phyloP scores from a whole-genome alignment of 2,329 filamentous ascomycete species.

The Blastomyces gilchristii region DNA sequence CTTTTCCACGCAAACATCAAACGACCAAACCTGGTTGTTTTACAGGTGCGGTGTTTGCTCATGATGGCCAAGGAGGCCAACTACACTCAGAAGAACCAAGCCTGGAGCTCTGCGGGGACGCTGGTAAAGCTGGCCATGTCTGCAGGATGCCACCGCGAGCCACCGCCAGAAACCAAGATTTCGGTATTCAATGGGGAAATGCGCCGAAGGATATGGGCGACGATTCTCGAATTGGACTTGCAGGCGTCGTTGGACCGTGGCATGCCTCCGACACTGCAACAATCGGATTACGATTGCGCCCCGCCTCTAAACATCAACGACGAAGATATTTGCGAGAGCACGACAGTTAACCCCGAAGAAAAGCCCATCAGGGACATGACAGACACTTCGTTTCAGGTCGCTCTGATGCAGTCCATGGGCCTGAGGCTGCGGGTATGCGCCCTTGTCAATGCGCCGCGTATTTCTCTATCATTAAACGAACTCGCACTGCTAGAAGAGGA shows the following conservation, averaged over 20 bases:
- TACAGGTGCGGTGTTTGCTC: constrained; percentile 44
- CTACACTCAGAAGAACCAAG: constrained; percentile 44
- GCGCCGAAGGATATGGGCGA: constrained; percentile 48
- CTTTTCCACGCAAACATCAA: constrained; percentile 64
- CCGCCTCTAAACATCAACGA: constrained; percentile 44
- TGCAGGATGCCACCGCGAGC: constrained; percentile 42
- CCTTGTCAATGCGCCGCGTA: constrained; percentile 18
- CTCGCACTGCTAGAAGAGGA: constrained; percentile 33
- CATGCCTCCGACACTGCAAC: constrained; percentile 40
- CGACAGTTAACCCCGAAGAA: constrained; percentile 23
- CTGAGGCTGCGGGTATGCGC: constrained; percentile 18
- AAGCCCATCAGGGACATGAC: constrained; percentile 27
- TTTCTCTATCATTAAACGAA: constrained; percentile 26
- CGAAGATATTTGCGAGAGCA: constrained; percentile 36
- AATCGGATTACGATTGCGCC: constrained; percentile 39
- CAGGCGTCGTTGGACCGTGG: constrained; percentile 47
- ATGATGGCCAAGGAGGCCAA: constrained; percentile 42
- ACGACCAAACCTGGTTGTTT: constrained; percentile 40
- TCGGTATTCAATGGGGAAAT: constrained; percentile 35
- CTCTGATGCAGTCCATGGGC: constrained; percentile 20
- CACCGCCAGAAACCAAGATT: constrained; percentile 23
- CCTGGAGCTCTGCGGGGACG: constrained; percentile 44
- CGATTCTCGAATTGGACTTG: constrained; percentile 47
- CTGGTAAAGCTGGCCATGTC: constrained; percentile 44
- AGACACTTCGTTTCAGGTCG: constrained; percentile 29